A percentile compares a stretch with the other conserved stretches of the same genome.
Evolutionary conservation across 306 rosid species (phyloP).

Genomic region (Sindora glabra): DNA sequence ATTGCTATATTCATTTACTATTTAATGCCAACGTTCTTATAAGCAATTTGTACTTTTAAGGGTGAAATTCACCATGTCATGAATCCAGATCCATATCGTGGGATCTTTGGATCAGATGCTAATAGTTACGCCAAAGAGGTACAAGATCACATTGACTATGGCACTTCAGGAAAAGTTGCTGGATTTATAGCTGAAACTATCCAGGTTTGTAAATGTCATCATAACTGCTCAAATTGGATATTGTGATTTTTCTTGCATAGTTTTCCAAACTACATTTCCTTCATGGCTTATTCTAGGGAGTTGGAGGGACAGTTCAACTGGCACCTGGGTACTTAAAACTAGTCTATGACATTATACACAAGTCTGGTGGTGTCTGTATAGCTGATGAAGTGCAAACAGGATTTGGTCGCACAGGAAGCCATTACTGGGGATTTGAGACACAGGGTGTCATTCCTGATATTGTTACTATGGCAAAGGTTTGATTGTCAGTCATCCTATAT

Average conservation of each 20-base stretch:
- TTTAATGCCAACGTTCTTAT: constrained; percentile 3
- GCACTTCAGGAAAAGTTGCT: constrained; percentile 74
- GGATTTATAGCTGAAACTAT: constrained; percentile 90
- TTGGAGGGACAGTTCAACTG: constrained; percentile 85
- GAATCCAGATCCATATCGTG: constrained; percentile 85
- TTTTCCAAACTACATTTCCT: background rate
- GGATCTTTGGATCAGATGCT: constrained; percentile 70
- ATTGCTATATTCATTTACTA: too few relatives aligned
- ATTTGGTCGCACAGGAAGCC: constrained; percentile 90
- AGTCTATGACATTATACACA: constrained; percentile 70
- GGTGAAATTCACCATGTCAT: constrained; percentile 81
- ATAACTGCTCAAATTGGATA: background rate
- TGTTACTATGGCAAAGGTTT: constrained; percentile 97
- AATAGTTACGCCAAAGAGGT: constrained; percentile 60
- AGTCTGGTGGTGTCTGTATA: constrained; percentile 92
- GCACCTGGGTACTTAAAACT: constrained; percentile 83
- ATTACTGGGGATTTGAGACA: constrained; percentile 91
- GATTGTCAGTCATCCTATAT: background rate
- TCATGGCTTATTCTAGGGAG: constrained; percentile 48
- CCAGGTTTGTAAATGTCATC: constrained; percentile 38
- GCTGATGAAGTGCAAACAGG: constrained; percentile 99
- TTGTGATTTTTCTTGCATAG: background rate
- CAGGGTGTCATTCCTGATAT: constrained; percentile 90
- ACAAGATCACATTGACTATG: constrained; percentile 77
- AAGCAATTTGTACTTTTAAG: constrained; percentile 30